Percentiles rank a stretch among this genome's conserved stretches.
Conservation (phyloP, 1,284 basidiomycete species). For the Tremellales sp. region DNA sequence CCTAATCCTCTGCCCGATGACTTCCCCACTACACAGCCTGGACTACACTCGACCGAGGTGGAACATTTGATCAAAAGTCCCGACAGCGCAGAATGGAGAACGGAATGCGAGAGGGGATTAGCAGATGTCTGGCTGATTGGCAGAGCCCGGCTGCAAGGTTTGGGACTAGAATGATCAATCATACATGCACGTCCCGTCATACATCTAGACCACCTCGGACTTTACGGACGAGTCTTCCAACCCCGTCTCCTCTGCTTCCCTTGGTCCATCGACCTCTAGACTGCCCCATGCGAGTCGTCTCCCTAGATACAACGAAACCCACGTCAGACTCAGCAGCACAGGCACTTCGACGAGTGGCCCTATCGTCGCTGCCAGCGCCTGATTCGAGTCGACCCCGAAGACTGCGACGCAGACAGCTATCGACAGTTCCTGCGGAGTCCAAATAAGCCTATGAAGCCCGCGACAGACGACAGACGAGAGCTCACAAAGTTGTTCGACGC, state of each 20-base stretch:
- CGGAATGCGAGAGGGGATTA: slow-evolving; percentile 68
- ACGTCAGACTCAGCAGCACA: slow-evolving; percentile 67
- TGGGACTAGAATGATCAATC: slow-evolving; percentile 30
- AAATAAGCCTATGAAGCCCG: background rate
- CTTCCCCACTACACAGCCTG: slow-evolving; percentile 41
- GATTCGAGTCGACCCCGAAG: slow-evolving; percentile 68
- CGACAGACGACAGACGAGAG: slow-evolving; percentile 3
- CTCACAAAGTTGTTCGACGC: slow-evolving; percentile 52
- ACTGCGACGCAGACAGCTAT: slow-evolving; percentile 78
- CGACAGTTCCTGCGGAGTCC: slow-evolving; percentile 59
- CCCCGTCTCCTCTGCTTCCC: background rate
- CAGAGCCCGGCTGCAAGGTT: slow-evolving; percentile 54
- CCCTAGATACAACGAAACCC: slow-evolving; percentile 61
- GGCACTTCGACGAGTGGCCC: slow-evolving; percentile 75
- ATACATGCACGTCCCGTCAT: background rate
- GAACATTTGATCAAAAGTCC: slow-evolving; percentile 18
- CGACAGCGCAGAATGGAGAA: slow-evolving; percentile 52
- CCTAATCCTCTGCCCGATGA: slow-evolving; percentile 30
- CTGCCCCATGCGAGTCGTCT: slow-evolving; percentile 53
- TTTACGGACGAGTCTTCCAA: background rate
- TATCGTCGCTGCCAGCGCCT: slow-evolving; percentile 68
- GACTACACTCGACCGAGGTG: slow-evolving; percentile 47
- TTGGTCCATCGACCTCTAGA: background rate
- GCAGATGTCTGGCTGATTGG: slow-evolving; percentile 70
- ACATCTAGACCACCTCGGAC: background rate